These are phyloP conservation scores for Funneliformis geosporum DNA, from an alignment of 192 early-diverging fungal genomes.

Conservation along the genomic window DNA sequence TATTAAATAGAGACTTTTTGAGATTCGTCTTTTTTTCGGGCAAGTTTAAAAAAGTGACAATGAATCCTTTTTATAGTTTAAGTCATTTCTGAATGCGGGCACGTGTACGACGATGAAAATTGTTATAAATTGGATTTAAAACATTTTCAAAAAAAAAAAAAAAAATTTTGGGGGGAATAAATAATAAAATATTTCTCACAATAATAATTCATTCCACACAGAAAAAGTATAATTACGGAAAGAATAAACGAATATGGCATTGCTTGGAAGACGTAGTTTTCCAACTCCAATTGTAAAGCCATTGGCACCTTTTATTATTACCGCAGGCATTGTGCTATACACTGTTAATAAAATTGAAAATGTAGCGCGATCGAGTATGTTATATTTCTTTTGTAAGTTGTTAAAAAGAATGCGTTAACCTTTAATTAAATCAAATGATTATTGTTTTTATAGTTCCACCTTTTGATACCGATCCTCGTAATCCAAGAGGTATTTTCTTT, in stretches of 20 bases:
- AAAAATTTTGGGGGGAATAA: too few relatives aligned
- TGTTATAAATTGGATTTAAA: too few relatives aligned
- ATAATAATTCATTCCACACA: background rate
- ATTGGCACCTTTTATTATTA: background rate
- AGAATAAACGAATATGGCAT: background rate
- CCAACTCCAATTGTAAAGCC: constrained; percentile 7
- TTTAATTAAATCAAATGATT: background rate
- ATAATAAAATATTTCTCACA: background rate
- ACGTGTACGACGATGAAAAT: too few relatives aligned
- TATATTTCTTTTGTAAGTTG: background rate
- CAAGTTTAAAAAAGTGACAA: too few relatives aligned
- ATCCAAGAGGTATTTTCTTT: constrained; percentile 9
- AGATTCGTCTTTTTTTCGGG: too few relatives aligned
- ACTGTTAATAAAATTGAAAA: constrained; percentile 1
- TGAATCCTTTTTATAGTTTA: too few relatives aligned
- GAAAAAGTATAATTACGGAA: background rate
- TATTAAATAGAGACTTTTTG: too few relatives aligned
- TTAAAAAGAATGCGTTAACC: too few relatives aligned
- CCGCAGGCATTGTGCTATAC: background rate
- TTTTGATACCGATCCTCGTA: constrained; percentile 21
- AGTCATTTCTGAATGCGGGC: too few relatives aligned
- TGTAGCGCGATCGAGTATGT: background rate
- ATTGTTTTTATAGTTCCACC: background rate
- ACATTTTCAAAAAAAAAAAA: too few relatives aligned
- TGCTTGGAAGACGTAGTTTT: background rate